Conservation (phyloP, 129 eudicot species). For the Pseudognaphalium luteoalbum region DNA sequence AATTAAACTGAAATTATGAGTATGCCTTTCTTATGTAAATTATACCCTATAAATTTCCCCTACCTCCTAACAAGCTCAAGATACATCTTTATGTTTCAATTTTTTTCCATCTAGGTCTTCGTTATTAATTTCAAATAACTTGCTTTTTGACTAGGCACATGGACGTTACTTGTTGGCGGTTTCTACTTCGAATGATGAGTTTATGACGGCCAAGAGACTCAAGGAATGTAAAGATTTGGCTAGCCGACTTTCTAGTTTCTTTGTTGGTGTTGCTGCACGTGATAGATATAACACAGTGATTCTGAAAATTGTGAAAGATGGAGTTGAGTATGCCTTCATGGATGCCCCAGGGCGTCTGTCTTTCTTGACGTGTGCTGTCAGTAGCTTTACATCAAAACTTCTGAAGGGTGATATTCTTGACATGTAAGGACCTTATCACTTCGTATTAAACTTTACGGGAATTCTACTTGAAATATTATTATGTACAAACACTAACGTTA, state of each 20-base stretch:
- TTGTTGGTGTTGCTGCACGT: slow-evolving; percentile 67
- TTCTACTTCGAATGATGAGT: slow-evolving; percentile 42
- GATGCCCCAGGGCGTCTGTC: slow-evolving; percentile 66
- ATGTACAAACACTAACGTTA: slow-evolving; percentile 18
- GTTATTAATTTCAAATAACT: not conserved
- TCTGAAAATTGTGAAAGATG: slow-evolving; percentile 65
- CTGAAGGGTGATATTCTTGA: slow-evolving; percentile 54
- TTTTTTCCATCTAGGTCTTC: slow-evolving; percentile 3
- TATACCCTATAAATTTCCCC: not conserved
- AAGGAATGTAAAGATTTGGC: slow-evolving; percentile 87
- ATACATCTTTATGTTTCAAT: not conserved
- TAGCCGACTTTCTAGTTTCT: slow-evolving; percentile 63
- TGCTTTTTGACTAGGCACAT: slow-evolving; percentile 56
- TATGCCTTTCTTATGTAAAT: not conserved
- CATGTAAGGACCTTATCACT: slow-evolving; percentile 52
- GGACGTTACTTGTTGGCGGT: slow-evolving; percentile 48
- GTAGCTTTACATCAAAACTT: slow-evolving; percentile 74
- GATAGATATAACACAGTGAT: slow-evolving; percentile 60
- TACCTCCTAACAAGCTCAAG: not conserved
- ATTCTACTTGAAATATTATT: not conserved
- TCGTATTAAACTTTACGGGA: not conserved
- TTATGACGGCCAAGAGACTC: slow-evolving; percentile 48
- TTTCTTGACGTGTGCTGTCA: slow-evolving; percentile 68
- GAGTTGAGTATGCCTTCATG: slow-evolving; percentile 66
- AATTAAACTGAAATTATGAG: not conserved